Conservation (phyloP, 1,139 yeast species). For the Blastobotrys apis region DNA sequence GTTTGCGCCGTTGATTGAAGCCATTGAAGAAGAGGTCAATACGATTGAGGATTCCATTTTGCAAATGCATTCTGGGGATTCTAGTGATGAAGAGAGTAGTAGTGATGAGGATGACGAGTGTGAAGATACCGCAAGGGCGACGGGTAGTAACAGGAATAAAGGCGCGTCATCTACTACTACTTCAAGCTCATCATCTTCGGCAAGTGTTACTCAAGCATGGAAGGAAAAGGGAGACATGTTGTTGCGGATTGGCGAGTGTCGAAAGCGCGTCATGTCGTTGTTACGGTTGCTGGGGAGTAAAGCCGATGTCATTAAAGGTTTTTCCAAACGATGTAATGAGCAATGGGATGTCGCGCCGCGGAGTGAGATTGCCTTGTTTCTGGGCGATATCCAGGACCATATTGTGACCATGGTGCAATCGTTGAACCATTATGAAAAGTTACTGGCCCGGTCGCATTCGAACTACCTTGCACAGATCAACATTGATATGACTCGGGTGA, state of each 20-base stretch:
- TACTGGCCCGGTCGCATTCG: slow-evolving; percentile 85
- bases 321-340: slow-evolving; percentile 94
- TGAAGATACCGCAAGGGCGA: background rate
- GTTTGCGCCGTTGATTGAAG: slow-evolving; percentile 84
- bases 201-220: slow-evolving; percentile 11
- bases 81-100: slow-evolving; percentile 16
- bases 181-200: slow-evolving; percentile 4
- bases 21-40: slow-evolving; percentile 86
- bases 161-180: background rate
- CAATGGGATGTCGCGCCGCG: slow-evolving; percentile 40
- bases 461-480: slow-evolving; percentile 92
- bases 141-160: background rate
- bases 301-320: slow-evolving; percentile 96
- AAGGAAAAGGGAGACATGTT: slow-evolving; percentile 45
- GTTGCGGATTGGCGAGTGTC: slow-evolving; percentile 78
- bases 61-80: slow-evolving; percentile 16
- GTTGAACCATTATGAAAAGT: slow-evolving; percentile 83
- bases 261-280: slow-evolving; percentile 87
- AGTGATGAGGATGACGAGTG: slow-evolving; percentile 9
- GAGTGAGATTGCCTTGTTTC: slow-evolving; percentile 53
- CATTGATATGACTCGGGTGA: slow-evolving; percentile 83
- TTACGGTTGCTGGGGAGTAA: slow-evolving; percentile 88
- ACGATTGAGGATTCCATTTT: slow-evolving; percentile 63
- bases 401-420: slow-evolving; percentile 94
- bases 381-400: slow-evolving; percentile 98